Evolutionary conservation across 2,329 filamentous ascomycete species (phyloP).

Genomic region (Parascedosporium putredinis): DNA sequence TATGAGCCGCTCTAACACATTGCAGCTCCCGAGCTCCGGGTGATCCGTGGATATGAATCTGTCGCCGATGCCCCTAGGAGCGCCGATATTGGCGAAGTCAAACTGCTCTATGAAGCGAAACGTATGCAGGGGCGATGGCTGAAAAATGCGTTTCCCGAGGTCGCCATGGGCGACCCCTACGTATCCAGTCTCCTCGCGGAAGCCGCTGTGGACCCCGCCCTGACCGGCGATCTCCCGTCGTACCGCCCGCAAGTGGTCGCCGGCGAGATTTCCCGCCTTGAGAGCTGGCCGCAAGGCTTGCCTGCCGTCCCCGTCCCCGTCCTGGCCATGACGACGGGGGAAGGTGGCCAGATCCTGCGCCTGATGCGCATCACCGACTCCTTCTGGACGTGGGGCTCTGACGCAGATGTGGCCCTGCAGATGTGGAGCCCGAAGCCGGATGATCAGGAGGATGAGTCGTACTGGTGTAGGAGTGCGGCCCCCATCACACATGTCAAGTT

Average conservation of each 20-base stretch:
- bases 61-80: neutral
- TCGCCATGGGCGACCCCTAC: conserved; percentile 27
- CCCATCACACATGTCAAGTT: conserved; percentile 43
- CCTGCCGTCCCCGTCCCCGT: too few species aligned
- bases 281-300: too few species aligned
- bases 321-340: conserved; percentile 42
- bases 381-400: conserved; percentile 42
- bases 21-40: conserved; percentile 2
- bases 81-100: conserved; percentile 1
- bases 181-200: conserved; percentile 24
- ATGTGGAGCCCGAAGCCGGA: conserved; percentile 31
- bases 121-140: conserved; percentile 38
- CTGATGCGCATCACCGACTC: conserved; percentile 40
- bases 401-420: conserved; percentile 34
- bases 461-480: conserved; percentile 43
- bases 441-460: conserved; percentile 34
- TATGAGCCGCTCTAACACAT: neutral
- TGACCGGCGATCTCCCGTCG: conserved; percentile 2
- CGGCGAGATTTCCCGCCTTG: conserved; percentile 48
- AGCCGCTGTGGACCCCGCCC: conserved; percentile 15
- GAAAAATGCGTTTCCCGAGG: conserved; percentile 38
- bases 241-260: conserved; percentile 16
- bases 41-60: conserved; percentile 3
- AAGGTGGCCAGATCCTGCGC: conserved; percentile 46
- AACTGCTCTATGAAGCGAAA: conserved; percentile 15